phyloP scores from a whole-genome alignment of 257 asterid genomes.

The Galeopsis tetrahit region DNA sequence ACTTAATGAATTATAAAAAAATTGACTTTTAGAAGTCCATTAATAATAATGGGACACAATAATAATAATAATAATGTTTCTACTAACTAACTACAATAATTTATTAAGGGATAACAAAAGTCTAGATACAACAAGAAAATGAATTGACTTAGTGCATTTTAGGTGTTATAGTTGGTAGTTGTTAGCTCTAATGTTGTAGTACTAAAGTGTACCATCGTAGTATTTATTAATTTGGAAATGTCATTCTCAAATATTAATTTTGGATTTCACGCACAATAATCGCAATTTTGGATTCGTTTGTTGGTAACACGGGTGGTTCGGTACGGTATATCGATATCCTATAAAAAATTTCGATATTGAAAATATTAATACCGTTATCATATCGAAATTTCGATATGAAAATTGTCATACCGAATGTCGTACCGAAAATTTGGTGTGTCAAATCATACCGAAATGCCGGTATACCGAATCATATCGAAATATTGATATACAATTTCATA shows the following conservation, averaged over 20 bases:
- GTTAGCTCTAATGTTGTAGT: constrained; percentile 21
- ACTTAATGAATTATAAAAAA: not conserved
- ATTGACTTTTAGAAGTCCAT: constrained; percentile 17
- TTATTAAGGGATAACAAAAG: constrained; percentile 15
- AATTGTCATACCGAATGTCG: no score
- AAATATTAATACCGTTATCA: no score
- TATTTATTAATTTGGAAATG: constrained; percentile 23
- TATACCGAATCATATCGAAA: no score
- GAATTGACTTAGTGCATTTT: constrained; percentile 21
- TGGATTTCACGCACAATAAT: not conserved
- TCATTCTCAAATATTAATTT: constrained; percentile 24
- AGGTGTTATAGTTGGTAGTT: constrained; percentile 40
- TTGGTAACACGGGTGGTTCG: no score
- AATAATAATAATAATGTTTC: not conserved
- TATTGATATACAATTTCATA: no score
- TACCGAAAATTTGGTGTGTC: no score
- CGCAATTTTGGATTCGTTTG: constrained; percentile 16
- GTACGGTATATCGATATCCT: no score
- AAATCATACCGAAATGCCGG: no score
- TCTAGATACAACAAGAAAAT: constrained; percentile 24
- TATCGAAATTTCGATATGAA: no score
- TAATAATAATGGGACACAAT: not conserved
- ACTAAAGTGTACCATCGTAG: not conserved
- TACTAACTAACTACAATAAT: constrained; percentile 14
- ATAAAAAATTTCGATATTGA: no score